These are phyloP conservation scores for Ilex asprella DNA, from an alignment of 257 asterid genomes.

Conservation along the genomic window DNA sequence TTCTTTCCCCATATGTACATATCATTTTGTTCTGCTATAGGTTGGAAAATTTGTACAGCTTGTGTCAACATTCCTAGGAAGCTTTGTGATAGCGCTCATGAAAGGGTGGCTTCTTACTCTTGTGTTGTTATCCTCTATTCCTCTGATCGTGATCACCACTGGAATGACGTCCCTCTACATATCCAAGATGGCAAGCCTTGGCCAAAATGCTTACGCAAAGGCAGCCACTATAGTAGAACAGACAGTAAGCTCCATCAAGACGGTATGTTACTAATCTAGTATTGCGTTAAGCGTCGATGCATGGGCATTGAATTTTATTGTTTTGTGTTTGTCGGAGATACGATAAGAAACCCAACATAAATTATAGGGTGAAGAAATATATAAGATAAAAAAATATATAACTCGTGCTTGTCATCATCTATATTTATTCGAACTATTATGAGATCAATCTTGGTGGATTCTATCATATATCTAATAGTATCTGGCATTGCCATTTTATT, in stretches of 20 bases:
- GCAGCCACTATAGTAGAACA: constrained; percentile 60
- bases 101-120: constrained; percentile 69
- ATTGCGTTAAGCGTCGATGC: neutral
- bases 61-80: constrained; percentile 53
- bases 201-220: constrained; percentile 54
- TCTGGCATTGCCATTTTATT: neutral
- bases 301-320: neutral
- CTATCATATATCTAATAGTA: too few species aligned
- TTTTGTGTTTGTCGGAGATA: neutral
- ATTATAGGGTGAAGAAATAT: too few species aligned
- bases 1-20: neutral
- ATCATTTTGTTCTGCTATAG: constrained; percentile 19
- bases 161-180: constrained; percentile 33
- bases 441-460: too few species aligned
- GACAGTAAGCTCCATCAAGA: constrained; percentile 58
- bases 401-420: too few species aligned
- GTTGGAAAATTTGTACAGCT: constrained; percentile 62
- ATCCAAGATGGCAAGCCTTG: constrained; percentile 22
- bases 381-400: too few species aligned
- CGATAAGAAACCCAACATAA: too few species aligned
- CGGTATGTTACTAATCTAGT: constrained; percentile 28
- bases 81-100: constrained; percentile 52
- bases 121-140: constrained; percentile 54
- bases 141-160: constrained; percentile 42
- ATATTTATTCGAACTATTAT: too few species aligned